These are phyloP conservation scores for Xenosphaeropsis pyriputrescens DNA, from an alignment of 2,329 filamentous ascomycete species.

Conservation along the genomic window DNA sequence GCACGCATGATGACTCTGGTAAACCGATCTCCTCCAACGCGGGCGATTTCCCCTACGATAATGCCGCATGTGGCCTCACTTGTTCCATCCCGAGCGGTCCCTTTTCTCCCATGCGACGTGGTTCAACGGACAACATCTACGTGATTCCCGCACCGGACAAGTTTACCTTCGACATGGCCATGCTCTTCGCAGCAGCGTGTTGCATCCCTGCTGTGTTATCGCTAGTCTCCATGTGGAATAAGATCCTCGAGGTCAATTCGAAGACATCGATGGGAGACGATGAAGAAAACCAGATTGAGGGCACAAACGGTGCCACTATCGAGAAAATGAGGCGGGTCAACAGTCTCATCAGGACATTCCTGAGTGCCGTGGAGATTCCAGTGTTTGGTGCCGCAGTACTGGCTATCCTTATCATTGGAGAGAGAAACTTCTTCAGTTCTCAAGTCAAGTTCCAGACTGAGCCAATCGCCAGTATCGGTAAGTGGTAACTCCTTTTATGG, in stretches of 20 bases:
- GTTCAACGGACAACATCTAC: too few species aligned
- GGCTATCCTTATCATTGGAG: constrained; percentile 43
- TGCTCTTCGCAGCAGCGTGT: too few species aligned
- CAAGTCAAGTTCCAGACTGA: constrained; percentile 45
- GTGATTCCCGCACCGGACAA: too few species aligned
- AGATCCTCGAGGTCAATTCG: constrained; percentile 49
- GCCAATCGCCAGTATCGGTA: constrained; percentile 44
- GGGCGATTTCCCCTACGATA: too few species aligned
- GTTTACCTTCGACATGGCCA: too few species aligned
- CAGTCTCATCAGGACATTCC: constrained; percentile 33
- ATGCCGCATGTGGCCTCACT: too few species aligned
- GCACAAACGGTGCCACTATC: constrained; percentile 38
- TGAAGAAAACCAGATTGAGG: constrained; percentile 19
- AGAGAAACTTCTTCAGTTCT: constrained; percentile 45
- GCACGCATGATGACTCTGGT: too few species aligned
- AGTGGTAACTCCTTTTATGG: constrained; percentile 10
- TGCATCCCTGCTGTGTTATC: constrained; percentile 49
- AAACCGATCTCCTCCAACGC: too few species aligned
- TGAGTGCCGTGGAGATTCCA: constrained; percentile 40
- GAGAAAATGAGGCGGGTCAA: constrained; percentile 38
- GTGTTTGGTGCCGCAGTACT: constrained; percentile 43
- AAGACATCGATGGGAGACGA: constrained; percentile 25
- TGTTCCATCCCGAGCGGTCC: too few species aligned
- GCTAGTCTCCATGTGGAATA: constrained; percentile 46
- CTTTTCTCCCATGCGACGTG: too few species aligned